Conservation (phyloP, 345 rosid genomes). For the Pistacia integerrima region DNA sequence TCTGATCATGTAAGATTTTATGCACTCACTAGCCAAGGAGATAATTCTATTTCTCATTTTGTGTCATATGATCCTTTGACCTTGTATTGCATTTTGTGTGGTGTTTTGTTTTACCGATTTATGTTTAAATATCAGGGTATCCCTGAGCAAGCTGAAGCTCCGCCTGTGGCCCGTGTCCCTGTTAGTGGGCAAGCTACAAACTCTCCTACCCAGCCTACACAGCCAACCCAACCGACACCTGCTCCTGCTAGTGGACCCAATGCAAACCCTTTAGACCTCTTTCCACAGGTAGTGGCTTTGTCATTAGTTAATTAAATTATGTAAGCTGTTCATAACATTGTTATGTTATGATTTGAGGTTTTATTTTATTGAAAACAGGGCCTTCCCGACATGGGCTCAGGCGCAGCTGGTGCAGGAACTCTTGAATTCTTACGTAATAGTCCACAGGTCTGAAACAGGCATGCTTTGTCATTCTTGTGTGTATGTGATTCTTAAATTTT, state of each 20-base stretch:
- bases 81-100: background rate
- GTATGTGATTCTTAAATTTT: background rate
- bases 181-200: constrained; percentile 48
- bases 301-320: background rate
- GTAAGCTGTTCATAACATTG: background rate
- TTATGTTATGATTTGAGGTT: constrained; percentile 5
- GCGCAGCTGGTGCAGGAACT: constrained; percentile 66
- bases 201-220: constrained; percentile 53
- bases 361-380: constrained; percentile 54
- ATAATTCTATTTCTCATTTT: background rate
- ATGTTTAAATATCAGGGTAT: constrained; percentile 50
- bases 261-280: constrained; percentile 86
- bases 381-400: constrained; percentile 79
- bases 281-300: constrained; percentile 72
- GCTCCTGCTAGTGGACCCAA: constrained; percentile 70
- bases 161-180: constrained; percentile 49
- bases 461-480: background rate
- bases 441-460: constrained; percentile 57
- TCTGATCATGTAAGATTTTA: background rate
- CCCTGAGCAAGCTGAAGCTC: constrained; percentile 75
- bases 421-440: constrained; percentile 90
- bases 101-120: background rate
- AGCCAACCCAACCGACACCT: constrained; percentile 53
- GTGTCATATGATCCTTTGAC: background rate
- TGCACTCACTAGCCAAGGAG: background rate